Conservation (phyloP, 768 basidiomycete species). For the Xerocomellus chrysenteron region DNA sequence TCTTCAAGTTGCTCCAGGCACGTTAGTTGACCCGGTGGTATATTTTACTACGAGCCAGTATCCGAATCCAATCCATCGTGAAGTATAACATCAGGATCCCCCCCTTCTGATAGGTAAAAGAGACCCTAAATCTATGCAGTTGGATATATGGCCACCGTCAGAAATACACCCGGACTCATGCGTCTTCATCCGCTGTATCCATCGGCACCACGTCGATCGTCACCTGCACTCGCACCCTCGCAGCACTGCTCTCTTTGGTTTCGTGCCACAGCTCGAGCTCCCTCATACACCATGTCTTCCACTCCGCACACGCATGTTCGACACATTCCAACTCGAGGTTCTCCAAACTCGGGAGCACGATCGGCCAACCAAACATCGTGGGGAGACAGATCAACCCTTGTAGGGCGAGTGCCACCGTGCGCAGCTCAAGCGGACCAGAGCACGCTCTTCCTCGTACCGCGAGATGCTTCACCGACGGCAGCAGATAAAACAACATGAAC, state of each 20-base stretch:
- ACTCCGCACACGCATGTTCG: slow-evolving; percentile 1
- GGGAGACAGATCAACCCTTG: slow-evolving; percentile 13
- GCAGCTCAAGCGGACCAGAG: slow-evolving; percentile 6
- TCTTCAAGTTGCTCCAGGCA: too few species aligned
- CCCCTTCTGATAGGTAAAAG: too few species aligned
- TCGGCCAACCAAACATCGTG: slow-evolving; percentile 1
- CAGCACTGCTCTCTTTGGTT: neutral
- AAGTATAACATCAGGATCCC: too few species aligned
- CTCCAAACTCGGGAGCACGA: slow-evolving; percentile 13
- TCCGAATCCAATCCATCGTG: neutral
- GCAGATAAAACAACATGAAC: slow-evolving; percentile 14
- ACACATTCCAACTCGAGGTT: slow-evolving; percentile 12
- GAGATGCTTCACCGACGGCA: slow-evolving; percentile 11
- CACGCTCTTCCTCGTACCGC: slow-evolving; percentile 14
- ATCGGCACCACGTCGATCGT: neutral
- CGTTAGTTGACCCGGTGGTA: too few species aligned
- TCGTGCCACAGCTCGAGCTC: slow-evolving; percentile 16
- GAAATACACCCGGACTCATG: neutral
- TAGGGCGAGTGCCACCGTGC: slow-evolving; percentile 13
- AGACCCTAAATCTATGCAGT: neutral
- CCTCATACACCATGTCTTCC: slow-evolving; percentile 6
- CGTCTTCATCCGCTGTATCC: neutral
- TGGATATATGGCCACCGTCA: neutral
- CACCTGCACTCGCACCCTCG: neutral
- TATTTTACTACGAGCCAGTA: neutral